A percentile compares a stretch with the other conserved stretches of the same genome.
Evolutionary conservation across 345 rosid genomes (phyloP).

Genomic region (Corchorus capsularis): DNA sequence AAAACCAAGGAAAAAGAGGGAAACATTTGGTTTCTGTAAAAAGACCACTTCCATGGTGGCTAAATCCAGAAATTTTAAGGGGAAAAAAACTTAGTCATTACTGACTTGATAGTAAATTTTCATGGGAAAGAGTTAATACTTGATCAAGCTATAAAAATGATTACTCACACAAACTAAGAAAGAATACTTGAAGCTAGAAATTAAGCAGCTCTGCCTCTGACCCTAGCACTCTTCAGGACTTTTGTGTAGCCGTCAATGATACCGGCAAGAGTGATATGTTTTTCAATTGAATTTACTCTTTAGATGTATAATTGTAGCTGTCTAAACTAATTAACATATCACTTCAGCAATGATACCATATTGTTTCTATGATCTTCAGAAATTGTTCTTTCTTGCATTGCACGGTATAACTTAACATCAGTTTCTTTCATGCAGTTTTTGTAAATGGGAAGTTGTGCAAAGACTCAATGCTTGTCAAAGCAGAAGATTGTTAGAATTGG

Average conservation of each 20-base stretch:
- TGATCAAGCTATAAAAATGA: no score
- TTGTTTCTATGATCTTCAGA: no score
- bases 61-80: no score
- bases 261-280: background rate
- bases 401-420: background rate
- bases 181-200: no score
- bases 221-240: background rate
- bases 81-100: no score
- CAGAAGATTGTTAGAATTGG: constrained; percentile 30
- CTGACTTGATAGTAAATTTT: no score
- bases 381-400: no score
- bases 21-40: background rate
- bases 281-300: background rate
- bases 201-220: background rate
- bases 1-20: no score
- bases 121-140: no score
- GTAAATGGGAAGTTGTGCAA: background rate
- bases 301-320: background rate
- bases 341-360: no score
- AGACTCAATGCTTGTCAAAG: constrained; percentile 21
- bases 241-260: background rate
- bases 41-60: background rate
- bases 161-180: no score
- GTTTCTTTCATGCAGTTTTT: background rate
- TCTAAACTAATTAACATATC: background rate